Evolutionary conservation across 129 eudicot species (phyloP).

Genomic region (Ambrosia artemisiifolia): DNA sequence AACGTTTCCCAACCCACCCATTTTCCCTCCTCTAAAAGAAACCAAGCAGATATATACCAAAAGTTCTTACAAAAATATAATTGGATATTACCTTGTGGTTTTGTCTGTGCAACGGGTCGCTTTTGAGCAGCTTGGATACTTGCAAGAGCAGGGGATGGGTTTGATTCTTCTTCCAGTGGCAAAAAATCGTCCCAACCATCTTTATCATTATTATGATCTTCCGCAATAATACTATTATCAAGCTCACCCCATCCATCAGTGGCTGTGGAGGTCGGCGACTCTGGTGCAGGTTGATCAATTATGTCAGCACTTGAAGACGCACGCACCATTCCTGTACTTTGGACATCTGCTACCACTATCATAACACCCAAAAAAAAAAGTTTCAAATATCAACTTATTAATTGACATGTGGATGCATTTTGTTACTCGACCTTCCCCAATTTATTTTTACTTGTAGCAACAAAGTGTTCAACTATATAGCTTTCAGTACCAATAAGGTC

Average conservation of each 20-base stretch:
- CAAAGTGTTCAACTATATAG: neutral
- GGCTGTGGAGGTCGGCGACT: slow-evolving; percentile 69
- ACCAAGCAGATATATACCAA: neutral
- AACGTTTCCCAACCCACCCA: neutral
- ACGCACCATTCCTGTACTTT: slow-evolving; percentile 35
- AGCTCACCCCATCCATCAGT: slow-evolving; percentile 90
- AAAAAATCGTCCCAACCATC: slow-evolving; percentile 89
- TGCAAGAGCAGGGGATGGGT: slow-evolving; percentile 70
- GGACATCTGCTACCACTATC: slow-evolving; percentile 24
- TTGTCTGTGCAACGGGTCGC: slow-evolving; percentile 67
- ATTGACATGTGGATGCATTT: slow-evolving; percentile 11
- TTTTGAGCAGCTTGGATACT: slow-evolving; percentile 90
- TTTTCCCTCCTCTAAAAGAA: neutral
- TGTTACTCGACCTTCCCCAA: neutral
- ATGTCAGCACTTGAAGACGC: slow-evolving; percentile 51
- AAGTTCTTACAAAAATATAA: neutral
- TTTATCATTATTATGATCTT: slow-evolving; percentile 51
- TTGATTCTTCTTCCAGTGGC: slow-evolving; percentile 74
- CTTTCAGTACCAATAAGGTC: neutral
- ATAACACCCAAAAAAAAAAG: neutral
- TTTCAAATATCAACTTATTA: slow-evolving; percentile 1
- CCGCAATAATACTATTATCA: slow-evolving; percentile 60
- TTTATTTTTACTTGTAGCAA: slow-evolving; percentile 5
- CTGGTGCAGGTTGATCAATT: slow-evolving; percentile 53
- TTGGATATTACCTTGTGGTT: slow-evolving; percentile 60